Base-by-base conservation (phyloP, 2,329 filamentous ascomycete species). In the Colletotrichum sp. region DNA sequence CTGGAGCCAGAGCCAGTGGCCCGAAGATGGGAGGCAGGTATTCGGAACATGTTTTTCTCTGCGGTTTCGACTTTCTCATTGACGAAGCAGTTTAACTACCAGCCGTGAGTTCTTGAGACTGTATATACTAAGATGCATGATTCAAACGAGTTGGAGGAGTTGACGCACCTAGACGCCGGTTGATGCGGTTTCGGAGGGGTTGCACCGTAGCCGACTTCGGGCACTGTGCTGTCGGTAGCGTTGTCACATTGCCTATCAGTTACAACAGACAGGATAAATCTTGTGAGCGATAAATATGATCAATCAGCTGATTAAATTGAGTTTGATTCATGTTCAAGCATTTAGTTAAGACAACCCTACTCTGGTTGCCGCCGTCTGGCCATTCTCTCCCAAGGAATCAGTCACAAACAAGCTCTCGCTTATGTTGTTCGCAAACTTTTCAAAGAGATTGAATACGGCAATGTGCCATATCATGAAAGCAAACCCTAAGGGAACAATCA, bases 121-220 rank as follows among this genome's bases (percentile, higher is more conserved):
- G 22, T 18, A 30, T 48, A 52, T 28, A n/a, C 24, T 1, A 24
- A 24, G 62, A n/a, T 48, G 22, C 24, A 13, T 30, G 36, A 66
- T 48, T n/a, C 10, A 22, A 26, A 52, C 2, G n/a, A 24, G 63
- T 32, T 66, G 36, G 63, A 66, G 39, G 62, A 15, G 32, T 28
- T 48, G 26, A 39, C 15, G 36, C 5, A 48, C 26, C 16, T 26
- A 60, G 7, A 24, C 30, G 30, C 5, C 18, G 34, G 12, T n/a
- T 10, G 63, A 15, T 57, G 48, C 48, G 44, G 52, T 68, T 34
- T 68, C 66, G 48, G 48, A 59, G 66, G 16, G 12, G 44, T 28
- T 52, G 52, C 36, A 68, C 66, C 48, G 66, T 59, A 59, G 13
- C 66, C 66, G 66, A 68, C 52, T n/a, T 59, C 66, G 44, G 66